Conservation (phyloP, 1,139 yeast species). For the Sugiyamaella novakii region DNA sequence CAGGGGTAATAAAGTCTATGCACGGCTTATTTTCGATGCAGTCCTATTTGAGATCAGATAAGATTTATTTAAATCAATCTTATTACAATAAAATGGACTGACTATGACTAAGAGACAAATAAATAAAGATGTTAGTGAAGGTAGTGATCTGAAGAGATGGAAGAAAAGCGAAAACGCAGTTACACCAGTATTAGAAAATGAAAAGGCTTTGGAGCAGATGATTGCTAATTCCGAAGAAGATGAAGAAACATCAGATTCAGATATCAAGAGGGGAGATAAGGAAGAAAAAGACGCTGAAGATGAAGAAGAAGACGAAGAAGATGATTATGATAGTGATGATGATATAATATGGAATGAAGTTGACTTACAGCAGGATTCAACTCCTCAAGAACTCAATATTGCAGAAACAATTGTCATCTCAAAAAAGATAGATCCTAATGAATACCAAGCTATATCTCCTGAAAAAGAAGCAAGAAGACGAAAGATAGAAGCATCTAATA, state of each 20-base stretch:
- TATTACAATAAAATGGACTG: no score
- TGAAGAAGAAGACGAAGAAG: neutral
- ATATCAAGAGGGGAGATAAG: no score
- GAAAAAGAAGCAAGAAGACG: constrained; percentile 12
- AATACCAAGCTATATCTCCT: neutral
- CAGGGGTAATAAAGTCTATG: no score
- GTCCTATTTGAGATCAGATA: no score
- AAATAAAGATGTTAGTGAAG: no score
- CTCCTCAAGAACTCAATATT: neutral
- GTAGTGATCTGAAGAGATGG: no score
- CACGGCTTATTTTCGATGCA: no score
- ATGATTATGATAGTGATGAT: constrained; percentile 7
- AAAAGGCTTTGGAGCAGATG: constrained; percentile 3
- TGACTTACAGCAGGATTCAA: constrained; percentile 1
- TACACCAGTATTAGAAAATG: neutral
- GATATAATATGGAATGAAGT: constrained; percentile 16
- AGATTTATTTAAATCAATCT: no score
- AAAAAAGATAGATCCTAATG: neutral
- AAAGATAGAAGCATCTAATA: constrained; percentile 6
- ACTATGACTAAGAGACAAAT: no score
- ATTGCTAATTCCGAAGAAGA: neutral
- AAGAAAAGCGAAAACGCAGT: no score
- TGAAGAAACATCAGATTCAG: neutral
- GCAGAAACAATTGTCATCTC: constrained; percentile 15
- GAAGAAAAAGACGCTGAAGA: neutral